phyloP scores from a whole-genome alignment of 371 early-diverging fungal genomes.

The Hamiltosporidium magnivora region DNA sequence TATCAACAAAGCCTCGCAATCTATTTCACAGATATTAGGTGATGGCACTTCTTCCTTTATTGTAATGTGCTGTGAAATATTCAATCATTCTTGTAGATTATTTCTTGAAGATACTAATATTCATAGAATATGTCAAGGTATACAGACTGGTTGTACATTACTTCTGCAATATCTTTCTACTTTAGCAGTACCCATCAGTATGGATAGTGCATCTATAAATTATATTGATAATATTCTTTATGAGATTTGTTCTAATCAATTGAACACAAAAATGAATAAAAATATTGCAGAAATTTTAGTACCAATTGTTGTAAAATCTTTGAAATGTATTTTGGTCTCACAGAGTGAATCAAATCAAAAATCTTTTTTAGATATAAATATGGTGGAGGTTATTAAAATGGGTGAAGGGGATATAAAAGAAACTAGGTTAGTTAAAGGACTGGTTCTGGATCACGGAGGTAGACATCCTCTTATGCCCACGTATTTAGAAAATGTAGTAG shows the following conservation, averaged over 20 bases:
- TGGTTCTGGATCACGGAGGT: constrained; percentile 97
- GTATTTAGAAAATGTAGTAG: constrained; percentile 71
- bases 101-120: constrained; percentile 90
- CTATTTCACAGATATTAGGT: constrained; percentile 91
- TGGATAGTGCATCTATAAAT: constrained; percentile 44
- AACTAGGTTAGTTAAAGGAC: constrained; percentile 77
- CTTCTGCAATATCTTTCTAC: constrained; percentile 63
- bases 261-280: constrained; percentile 81
- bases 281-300: constrained; percentile 74
- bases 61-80: constrained; percentile 78
- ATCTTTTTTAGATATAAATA: constrained; percentile 73
- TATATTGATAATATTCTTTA: constrained; percentile 77
- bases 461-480: constrained; percentile 99
- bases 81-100: constrained; percentile 82
- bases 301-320: constrained; percentile 85
- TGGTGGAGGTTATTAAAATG: constrained; percentile 99
- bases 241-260: constrained; percentile 76
- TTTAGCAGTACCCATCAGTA: constrained; percentile 25
- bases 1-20: constrained; percentile 92
- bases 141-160: constrained; percentile 63
- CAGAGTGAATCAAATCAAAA: constrained; percentile 49
- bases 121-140: constrained; percentile 80
- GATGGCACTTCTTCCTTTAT: constrained; percentile 96
- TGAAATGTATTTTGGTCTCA: constrained; percentile 66
- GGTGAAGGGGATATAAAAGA: constrained; percentile 84